phyloP scores from a whole-genome alignment of 257 asterid genomes.

The Cynanchum wilfordii region DNA sequence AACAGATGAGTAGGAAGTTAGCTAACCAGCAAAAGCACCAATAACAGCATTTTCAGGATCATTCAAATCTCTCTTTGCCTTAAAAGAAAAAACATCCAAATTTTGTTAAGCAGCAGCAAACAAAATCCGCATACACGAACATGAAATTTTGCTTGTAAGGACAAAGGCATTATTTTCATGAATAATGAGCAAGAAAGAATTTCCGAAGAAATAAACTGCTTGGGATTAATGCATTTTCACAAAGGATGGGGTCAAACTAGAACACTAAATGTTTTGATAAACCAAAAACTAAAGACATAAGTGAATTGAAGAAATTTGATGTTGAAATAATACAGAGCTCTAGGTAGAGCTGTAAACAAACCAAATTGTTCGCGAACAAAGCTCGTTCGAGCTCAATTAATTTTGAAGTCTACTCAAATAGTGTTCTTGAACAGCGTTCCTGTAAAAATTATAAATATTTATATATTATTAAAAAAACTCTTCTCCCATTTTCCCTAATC shows the following conservation, averaged over 20 bases:
- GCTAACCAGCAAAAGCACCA: slow-evolving; percentile 92
- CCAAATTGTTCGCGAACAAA: no score
- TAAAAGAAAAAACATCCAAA: slow-evolving; percentile 26
- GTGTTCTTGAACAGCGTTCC: no score
- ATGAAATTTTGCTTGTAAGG: not conserved
- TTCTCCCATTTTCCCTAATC: no score
- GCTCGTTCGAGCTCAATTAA: no score
- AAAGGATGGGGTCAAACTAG: not conserved
- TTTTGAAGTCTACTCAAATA: no score
- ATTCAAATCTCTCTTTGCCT: slow-evolving; percentile 91
- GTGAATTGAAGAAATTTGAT: not conserved
- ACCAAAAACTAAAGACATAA: not conserved
- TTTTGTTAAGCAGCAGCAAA: slow-evolving; percentile 4
- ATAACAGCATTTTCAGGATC: slow-evolving; percentile 89
- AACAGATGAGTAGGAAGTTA: slow-evolving; percentile 6
- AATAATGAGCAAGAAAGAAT: not conserved
- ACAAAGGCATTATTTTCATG: not conserved
- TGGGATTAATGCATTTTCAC: not conserved
- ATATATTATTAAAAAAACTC: no score
- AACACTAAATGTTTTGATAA: not conserved
- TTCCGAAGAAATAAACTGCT: not conserved
- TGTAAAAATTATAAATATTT: no score
- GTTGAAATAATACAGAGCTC: not conserved
- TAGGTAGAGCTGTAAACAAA: no score
- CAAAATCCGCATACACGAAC: not conserved